Base-by-base conservation (phyloP, 805 yeast species). In the Candida endomychidarum region DNA sequence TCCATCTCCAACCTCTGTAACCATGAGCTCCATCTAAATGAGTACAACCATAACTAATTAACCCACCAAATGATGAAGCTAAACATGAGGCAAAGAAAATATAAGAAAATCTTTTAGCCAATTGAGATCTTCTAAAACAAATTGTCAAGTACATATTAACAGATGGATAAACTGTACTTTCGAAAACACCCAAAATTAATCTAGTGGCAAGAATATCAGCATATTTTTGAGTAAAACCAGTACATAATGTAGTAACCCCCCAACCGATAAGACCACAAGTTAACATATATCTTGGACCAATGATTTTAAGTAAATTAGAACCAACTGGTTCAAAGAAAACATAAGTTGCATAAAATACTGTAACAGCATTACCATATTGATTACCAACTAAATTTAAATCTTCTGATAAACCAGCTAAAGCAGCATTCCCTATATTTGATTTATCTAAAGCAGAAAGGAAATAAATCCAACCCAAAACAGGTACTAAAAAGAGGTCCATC, bases 1-100 rank as follows among this genome's bases (percentile, higher is more conserved):
- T 59, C 75, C 77, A 75, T 50, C 68, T 62, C 80, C 80, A 75
- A 6, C 74, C 62, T 4, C 52, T 47, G 24, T 67, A 45, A 5
- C 75, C 75, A 37, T 61, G 61, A 46, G 22, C 53, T 6, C 69
- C 70, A 46, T 78, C 70, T 49, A 84, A 64, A 29, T 77, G 78
- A 21, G 77, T 61, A 46, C 80, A 74, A 44, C 77, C 77, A 50
- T 74, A 78, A 6, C 89, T 87, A 48, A 84, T 71, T 14, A 85
- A 77, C 39, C 89, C 89, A 8, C 84, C 83, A 51, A 84, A 82
- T 12, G 85, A 87, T 54, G 90, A 88, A 1, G 90, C 86, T 38
- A 84, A 67, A 46, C 83, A 75, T 5, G 42, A 24, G 6, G 42
- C 37, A 11, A 23, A 23, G 51, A 76, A 76, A 32, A 78, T 66